A percentile compares a stretch with the other conserved stretches of the same genome.
phyloP scores from a whole-genome alignment of 2,329 filamentous ascomycete genomes.

The Xylariaceae sp. region DNA sequence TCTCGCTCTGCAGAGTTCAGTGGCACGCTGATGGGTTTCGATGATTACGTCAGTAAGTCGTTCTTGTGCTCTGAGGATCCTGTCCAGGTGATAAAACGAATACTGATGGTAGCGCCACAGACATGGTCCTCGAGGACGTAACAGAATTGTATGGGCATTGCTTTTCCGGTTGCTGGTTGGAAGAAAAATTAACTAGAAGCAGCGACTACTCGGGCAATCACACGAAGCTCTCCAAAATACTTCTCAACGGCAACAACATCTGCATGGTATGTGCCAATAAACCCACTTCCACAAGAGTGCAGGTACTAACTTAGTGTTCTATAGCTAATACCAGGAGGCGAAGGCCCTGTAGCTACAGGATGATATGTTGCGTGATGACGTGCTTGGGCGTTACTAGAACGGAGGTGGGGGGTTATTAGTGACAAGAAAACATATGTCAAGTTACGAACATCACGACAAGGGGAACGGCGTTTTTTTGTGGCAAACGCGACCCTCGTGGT shows the following conservation, averaged over 20 bases:
- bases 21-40: slow-evolving; percentile 91
- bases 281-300: neutral
- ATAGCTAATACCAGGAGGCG: slow-evolving; percentile 79
- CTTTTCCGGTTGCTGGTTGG: neutral
- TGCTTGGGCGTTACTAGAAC: neutral
- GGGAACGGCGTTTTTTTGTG: slow-evolving; percentile 10
- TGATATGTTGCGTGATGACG: slow-evolving; percentile 3
- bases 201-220: slow-evolving; percentile 92
- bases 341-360: slow-evolving; percentile 62
- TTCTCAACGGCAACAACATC: slow-evolving; percentile 97
- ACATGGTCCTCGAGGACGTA: slow-evolving; percentile 98
- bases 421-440: neutral
- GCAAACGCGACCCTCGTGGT: slow-evolving; percentile 9
- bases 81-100: neutral
- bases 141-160: slow-evolving; percentile 77
- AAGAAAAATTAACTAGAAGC: slow-evolving; percentile 32
- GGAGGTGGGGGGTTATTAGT: neutral
- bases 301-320: slow-evolving; percentile 16
- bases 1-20: slow-evolving; percentile 77
- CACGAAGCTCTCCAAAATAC: slow-evolving; percentile 89
- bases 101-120: slow-evolving; percentile 51
- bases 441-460: slow-evolving; percentile 21
- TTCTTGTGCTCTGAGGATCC: neutral
- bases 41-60: slow-evolving; percentile 99
- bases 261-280: slow-evolving; percentile 82